Conservation (phyloP, 1,139 yeast genomes). For the Sugiyamaella japonica region DNA sequence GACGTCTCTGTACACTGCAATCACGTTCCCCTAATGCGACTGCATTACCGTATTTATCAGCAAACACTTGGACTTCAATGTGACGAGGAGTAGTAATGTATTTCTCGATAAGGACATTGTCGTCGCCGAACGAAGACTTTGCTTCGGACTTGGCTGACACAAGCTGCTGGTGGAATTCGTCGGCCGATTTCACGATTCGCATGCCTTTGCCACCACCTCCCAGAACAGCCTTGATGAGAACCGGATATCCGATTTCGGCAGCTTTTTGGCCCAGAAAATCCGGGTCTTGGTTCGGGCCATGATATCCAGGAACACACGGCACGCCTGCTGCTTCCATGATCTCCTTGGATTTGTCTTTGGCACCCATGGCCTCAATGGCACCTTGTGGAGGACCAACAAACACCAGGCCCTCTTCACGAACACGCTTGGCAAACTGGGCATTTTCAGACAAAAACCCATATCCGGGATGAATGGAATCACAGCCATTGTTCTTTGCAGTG, state of each 20-base stretch:
- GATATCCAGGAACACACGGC: conserved; percentile 53
- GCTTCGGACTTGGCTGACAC: conserved; percentile 48
- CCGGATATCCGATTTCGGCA: conserved; percentile 47
- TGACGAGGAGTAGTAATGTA: conserved; percentile 49
- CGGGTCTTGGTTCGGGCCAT: conserved; percentile 41
- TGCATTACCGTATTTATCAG: conserved; percentile 48
- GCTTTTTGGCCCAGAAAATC: conserved; percentile 42
- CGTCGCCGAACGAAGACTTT: conserved; percentile 46
- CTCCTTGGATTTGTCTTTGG: conserved; percentile 40
- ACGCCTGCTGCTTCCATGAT: conserved; percentile 44
- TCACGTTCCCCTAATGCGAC: conserved; percentile 51
- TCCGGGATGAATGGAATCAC: conserved; percentile 50
- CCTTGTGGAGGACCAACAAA: conserved; percentile 50
- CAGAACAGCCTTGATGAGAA: conserved; percentile 51
- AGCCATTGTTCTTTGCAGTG: conserved; percentile 44
- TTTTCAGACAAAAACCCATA: conserved; percentile 51
- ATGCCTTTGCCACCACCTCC: conserved; percentile 58
- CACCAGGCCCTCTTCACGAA: conserved; percentile 42
- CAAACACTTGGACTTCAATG: conserved; percentile 51
- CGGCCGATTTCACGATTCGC: conserved; percentile 43
- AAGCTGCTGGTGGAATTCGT: conserved; percentile 42
- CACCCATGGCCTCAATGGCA: conserved; percentile 43
- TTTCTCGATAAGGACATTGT: conserved; percentile 49
- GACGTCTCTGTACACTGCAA: conserved; percentile 52
- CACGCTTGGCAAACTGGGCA: conserved; percentile 45